Evolutionary conservation across 768 basidiomycete genomes (phyloP).

Genomic region (Mrakia gelida): DNA sequence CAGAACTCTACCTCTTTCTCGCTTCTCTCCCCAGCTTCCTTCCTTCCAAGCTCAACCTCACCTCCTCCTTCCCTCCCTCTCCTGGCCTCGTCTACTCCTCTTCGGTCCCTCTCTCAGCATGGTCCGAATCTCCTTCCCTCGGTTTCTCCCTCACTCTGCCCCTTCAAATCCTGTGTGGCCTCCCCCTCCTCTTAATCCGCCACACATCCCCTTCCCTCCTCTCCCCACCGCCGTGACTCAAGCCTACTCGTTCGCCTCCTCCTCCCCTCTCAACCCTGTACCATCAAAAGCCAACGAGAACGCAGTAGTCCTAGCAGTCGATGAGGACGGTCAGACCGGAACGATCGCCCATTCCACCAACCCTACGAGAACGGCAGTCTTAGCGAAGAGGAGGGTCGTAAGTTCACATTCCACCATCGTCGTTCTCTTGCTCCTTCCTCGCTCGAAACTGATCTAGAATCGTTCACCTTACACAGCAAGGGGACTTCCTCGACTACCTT

Average conservation of each 20-base stretch:
- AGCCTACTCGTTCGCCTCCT: slow-evolving; percentile 25
- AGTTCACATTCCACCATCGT: neutral
- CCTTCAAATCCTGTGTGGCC: slow-evolving; percentile 24
- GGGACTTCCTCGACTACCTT: slow-evolving; percentile 26
- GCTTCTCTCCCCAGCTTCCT: neutral
- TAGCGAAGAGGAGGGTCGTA: slow-evolving; percentile 27
- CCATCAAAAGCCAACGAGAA: neutral
- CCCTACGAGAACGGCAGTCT: slow-evolving; percentile 16
- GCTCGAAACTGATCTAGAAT: neutral
- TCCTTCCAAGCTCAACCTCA: neutral
- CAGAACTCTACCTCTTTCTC: neutral
- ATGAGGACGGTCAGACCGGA: neutral
- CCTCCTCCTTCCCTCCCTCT: neutral
- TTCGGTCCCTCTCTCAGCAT: neutral
- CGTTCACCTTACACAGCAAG: neutral
- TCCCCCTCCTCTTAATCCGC: neutral
- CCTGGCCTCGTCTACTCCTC: neutral
- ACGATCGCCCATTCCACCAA: neutral
- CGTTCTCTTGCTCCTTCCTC: neutral
- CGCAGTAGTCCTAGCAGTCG: neutral
- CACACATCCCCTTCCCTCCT: neutral
- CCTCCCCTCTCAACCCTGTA: slow-evolving; percentile 22
- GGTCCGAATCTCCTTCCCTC: slow-evolving; percentile 20
- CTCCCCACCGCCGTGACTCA: slow-evolving; percentile 12
- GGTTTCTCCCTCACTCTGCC: neutral